phyloP scores from a whole-genome alignment of 257 asterid species.

The Phtheirospermum japonicum region DNA sequence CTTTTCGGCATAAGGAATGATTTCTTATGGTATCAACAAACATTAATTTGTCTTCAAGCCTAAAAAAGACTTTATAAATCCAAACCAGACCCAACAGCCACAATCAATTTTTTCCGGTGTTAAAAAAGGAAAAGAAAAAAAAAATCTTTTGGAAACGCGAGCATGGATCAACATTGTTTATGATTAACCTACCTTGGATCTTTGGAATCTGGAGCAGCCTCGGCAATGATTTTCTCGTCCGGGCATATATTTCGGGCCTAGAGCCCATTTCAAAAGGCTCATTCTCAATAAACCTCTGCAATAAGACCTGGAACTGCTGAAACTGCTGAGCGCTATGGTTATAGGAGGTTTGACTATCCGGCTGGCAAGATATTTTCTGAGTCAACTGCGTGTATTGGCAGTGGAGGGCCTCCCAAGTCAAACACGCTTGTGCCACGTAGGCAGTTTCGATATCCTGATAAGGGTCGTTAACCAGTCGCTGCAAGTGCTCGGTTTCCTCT shows the following conservation, averaged over 20 bases:
- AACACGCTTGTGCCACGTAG: constrained; percentile 83
- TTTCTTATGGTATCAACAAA: background rate
- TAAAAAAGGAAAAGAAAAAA: background rate
- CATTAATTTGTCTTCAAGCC: background rate
- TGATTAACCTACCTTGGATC: constrained; percentile 56
- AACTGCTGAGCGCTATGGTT: constrained; percentile 88
- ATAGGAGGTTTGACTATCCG: constrained; percentile 57
- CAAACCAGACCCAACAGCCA: too few relatives aligned
- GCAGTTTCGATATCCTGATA: constrained; percentile 78
- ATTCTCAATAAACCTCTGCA: constrained; percentile 87
- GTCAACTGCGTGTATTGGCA: constrained; percentile 81
- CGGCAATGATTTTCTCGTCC: constrained; percentile 66
- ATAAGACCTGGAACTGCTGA: constrained; percentile 83
- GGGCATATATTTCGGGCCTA: constrained; percentile 80
- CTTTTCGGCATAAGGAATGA: constrained; percentile 2
- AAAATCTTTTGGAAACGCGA: background rate
- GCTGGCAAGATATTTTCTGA: constrained; percentile 63
- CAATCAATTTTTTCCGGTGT: too few relatives aligned
- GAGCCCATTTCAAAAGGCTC: constrained; percentile 89
- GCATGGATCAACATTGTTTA: too few relatives aligned
- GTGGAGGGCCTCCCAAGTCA: constrained; percentile 97
- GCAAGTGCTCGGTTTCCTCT: constrained; percentile 78
- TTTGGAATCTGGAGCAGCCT: constrained; percentile 89
- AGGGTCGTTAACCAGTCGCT: constrained; percentile 56
- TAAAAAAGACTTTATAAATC: too few relatives aligned